A percentile compares a stretch with the other conserved stretches of the same genome.
Conservation (phyloP, 148 eudicot genomes). For the Vaccinium macrocarpon region DNA sequence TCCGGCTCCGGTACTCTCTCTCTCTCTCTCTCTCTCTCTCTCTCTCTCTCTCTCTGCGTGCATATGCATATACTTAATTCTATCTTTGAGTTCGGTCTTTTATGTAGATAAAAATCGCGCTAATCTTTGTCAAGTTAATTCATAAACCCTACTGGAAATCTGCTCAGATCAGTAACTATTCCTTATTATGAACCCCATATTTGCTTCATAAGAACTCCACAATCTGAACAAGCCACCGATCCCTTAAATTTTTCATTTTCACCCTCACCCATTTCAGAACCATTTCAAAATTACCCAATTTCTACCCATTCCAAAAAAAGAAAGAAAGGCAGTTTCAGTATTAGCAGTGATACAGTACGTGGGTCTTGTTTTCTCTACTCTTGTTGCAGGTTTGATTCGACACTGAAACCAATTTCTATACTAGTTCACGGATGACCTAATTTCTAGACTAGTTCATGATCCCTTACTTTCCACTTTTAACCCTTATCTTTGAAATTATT, state of each 20-base stretch:
- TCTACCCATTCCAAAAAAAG: not conserved
- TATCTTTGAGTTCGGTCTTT: not conserved
- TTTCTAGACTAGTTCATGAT: not conserved
- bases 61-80: not conserved
- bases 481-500: not conserved
- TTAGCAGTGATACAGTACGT: not conserved
- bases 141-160: not conserved
- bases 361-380: not conserved
- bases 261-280: not conserved
- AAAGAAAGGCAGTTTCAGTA: not conserved
- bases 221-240: not conserved
- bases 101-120: not conserved
- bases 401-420: not conserved
- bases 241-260: not conserved
- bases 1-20: not conserved
- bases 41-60: not conserved
- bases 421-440: too few species aligned
- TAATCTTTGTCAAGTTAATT: not conserved
- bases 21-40: not conserved
- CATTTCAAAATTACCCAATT: not conserved
- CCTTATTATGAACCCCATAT: not conserved
- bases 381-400: constrained; percentile 7
- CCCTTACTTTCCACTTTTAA: not conserved
- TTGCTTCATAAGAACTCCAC: not conserved
- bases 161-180: not conserved